phyloP scores from a whole-genome alignment of 163 green algal species.

The Chloroidium sp. region DNA sequence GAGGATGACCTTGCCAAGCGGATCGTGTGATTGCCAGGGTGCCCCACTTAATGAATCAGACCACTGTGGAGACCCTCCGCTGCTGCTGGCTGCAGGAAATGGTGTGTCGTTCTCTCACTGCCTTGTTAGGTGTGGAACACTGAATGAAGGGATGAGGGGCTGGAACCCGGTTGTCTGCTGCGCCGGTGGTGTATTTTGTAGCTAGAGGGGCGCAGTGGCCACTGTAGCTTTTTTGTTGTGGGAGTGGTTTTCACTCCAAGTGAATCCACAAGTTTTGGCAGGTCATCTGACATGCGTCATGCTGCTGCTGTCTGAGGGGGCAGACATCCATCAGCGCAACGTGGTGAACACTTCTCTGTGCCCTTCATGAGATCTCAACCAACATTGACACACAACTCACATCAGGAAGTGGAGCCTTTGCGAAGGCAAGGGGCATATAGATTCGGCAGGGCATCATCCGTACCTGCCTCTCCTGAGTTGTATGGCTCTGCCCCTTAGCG shows the following conservation, averaged over 20 bases:
- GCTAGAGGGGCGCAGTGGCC: too few species aligned
- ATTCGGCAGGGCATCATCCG: too few species aligned
- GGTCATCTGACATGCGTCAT: conserved; percentile 67
- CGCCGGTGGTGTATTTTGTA: too few species aligned
- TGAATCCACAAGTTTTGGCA: conserved; percentile 11
- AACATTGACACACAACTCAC: not conserved
- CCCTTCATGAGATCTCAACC: not conserved
- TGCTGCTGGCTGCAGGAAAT: conserved; percentile 84
- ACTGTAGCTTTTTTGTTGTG: too few species aligned
- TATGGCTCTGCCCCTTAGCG: too few species aligned
- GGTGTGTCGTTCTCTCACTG: conserved; percentile 33
- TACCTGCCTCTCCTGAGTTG: too few species aligned
- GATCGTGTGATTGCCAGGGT: conserved; percentile 34
- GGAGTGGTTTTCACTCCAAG: too few species aligned
- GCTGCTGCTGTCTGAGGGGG: conserved; percentile 79
- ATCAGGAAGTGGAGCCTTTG: too few species aligned
- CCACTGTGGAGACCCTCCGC: conserved; percentile 86
- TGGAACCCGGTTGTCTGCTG: too few species aligned
- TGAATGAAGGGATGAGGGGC: too few species aligned
- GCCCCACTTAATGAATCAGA: conserved; percentile 89
- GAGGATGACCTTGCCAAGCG: not conserved
- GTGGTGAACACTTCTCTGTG: conserved; percentile 46
- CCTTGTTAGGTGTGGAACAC: too few species aligned
- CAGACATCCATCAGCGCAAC: conserved; percentile 87
- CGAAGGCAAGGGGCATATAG: too few species aligned